phyloP scores from a whole-genome alignment of 306 rosid genomes.

The Chamaecrista fasciculata region DNA sequence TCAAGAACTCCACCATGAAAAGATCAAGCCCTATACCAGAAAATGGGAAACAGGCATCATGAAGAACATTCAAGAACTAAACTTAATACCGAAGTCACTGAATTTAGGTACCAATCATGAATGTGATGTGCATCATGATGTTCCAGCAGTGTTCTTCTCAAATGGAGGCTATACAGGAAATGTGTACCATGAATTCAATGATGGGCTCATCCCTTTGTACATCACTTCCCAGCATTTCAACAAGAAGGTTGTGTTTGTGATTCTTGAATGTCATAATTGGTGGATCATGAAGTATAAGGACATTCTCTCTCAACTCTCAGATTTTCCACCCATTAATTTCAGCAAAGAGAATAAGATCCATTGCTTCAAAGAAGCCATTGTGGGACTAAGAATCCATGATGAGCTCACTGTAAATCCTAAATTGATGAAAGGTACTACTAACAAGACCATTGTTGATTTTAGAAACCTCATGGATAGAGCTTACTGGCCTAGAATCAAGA shows the following conservation, averaged over 20 bases:
- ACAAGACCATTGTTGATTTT: slow-evolving; percentile 63
- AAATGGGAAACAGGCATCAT: slow-evolving; percentile 88
- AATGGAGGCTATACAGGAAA: slow-evolving; percentile 96
- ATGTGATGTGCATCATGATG: slow-evolving; percentile 78
- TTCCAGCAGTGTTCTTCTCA: slow-evolving; percentile 90
- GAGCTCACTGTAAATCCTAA: slow-evolving; percentile 69
- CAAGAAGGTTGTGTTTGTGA: slow-evolving; percentile 84
- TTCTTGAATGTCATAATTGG: slow-evolving; percentile 86
- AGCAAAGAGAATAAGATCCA: slow-evolving; percentile 58
- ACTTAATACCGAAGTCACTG: slow-evolving; percentile 51
- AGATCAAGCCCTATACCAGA: slow-evolving; percentile 74
- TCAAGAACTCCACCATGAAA: slow-evolving; percentile 53
- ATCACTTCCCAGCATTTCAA: slow-evolving; percentile 78
- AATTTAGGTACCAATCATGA: slow-evolving; percentile 18
- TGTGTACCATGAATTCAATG: slow-evolving; percentile 93
- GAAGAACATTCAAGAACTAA: slow-evolving; percentile 66
- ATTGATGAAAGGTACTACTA: slow-evolving; percentile 43
- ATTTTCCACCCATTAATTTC: slow-evolving; percentile 58
- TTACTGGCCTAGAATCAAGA: slow-evolving; percentile 65
- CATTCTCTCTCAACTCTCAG: slow-evolving; percentile 68
- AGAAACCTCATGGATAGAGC: slow-evolving; percentile 62
- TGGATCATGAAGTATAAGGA: slow-evolving; percentile 83
- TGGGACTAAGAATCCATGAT: slow-evolving; percentile 82
- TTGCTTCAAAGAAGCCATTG: slow-evolving; percentile 80
- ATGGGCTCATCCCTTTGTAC: slow-evolving; percentile 77